These are phyloP conservation scores for Cryptococcus hybrid DNA, from an alignment of 1,284 basidiomycete genomes.

Conservation along the genomic window DNA sequence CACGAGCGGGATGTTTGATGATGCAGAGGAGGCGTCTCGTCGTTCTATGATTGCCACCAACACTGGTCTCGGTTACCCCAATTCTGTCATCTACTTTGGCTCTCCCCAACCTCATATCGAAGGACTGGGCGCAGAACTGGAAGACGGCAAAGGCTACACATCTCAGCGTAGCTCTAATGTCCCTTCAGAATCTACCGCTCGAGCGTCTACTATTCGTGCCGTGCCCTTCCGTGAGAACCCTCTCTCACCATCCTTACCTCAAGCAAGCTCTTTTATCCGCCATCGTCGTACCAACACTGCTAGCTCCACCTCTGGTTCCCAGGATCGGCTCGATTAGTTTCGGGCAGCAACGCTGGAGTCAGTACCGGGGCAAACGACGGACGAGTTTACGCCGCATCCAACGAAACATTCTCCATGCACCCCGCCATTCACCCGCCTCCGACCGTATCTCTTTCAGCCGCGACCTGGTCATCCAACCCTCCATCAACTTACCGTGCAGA, in stretches of 20 bases:
- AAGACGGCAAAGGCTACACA: conserved; percentile 7
- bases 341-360: background rate
- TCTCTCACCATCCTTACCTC: conserved; percentile 43
- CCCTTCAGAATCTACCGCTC: conserved; percentile 6
- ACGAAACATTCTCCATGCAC: conserved; percentile 49
- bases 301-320: conserved; percentile 7
- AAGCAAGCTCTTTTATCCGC: conserved; percentile 37
- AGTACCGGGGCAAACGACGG: conserved; percentile 25
- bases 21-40: conserved; percentile 33
- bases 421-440: conserved; percentile 45
- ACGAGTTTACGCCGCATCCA: conserved; percentile 34
- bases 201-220: conserved; percentile 35
- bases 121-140: conserved; percentile 1
- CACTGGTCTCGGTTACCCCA: conserved; percentile 40
- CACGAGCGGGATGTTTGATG: conserved; percentile 31
- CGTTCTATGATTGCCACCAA: conserved; percentile 21
- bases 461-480: conserved; percentile 43
- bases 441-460: conserved; percentile 41
- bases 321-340: conserved; percentile 9
- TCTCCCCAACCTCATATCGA: conserved; percentile 16
- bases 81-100: conserved; percentile 40
- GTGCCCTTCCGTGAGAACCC: conserved; percentile 27
- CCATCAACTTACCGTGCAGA: conserved; percentile 45
- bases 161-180: conserved; percentile 5
- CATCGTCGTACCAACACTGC: conserved; percentile 19